Evolutionary conservation across 1,139 yeast species (phyloP).

Genomic region (Hyphopichia khmerensis): DNA sequence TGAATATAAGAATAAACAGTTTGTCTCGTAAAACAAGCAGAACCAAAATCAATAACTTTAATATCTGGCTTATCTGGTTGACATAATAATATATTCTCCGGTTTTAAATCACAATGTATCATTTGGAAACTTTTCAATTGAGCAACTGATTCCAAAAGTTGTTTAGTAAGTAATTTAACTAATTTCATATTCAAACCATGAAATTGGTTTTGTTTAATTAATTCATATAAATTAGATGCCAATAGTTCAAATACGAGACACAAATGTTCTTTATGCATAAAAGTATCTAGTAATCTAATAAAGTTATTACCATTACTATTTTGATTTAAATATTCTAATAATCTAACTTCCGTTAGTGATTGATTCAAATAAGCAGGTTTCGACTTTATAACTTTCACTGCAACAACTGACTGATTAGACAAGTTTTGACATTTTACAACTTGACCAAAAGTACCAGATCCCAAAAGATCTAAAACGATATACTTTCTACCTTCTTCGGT

Average conservation of each 20-base stretch:
- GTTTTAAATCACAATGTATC: conserved; percentile 95
- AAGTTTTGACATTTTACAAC: conserved; percentile 96
- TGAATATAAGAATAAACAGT: conserved; percentile 93
- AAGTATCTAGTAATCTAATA: conserved; percentile 78
- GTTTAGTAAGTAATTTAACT: conserved; percentile 76
- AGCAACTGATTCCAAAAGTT: conserved; percentile 75
- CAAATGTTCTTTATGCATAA: conserved; percentile 88
- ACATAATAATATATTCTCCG: conserved; percentile 85
- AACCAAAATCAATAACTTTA: conserved; percentile 94
- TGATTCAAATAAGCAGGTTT: conserved; percentile 91
- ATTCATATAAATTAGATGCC: conserved; percentile 85
- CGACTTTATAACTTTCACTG: conserved; percentile 92
- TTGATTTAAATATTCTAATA: conserved; percentile 76
- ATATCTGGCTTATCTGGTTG: conserved; percentile 84
- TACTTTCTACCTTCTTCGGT: conserved; percentile 84
- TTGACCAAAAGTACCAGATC: conserved; percentile 98
- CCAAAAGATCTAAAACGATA: conserved; percentile 84
- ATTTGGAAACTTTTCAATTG: conserved; percentile 80
- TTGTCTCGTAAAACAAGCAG: conserved; percentile 90
- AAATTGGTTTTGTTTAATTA: conserved; percentile 90
- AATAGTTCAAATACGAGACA: conserved; percentile 90
- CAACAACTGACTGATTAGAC: conserved; percentile 83
- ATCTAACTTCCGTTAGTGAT: conserved; percentile 84
- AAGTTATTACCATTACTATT: conserved; percentile 76
- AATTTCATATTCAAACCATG: conserved; percentile 83